These are phyloP conservation scores for Diospyros kaki DNA, from an alignment of 148 eudicot species.

Conservation along the genomic window DNA sequence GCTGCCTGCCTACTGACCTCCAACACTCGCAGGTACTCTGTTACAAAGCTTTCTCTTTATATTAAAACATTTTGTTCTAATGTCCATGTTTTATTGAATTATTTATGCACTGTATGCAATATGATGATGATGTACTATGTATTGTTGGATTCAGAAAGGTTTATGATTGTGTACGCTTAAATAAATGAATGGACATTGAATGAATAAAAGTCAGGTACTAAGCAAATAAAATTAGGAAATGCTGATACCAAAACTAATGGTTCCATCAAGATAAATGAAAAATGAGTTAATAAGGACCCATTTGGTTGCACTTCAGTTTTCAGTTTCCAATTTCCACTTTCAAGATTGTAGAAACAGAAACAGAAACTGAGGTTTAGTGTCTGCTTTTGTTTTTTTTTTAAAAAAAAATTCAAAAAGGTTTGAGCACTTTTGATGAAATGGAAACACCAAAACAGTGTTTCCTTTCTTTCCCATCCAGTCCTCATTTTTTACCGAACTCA, in stretches of 20 bases:
- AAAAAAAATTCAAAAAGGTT: no score
- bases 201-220: no score
- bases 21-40: not conserved
- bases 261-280: not conserved
- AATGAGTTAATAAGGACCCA: no score
- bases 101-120: not conserved
- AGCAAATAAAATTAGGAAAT: not conserved
- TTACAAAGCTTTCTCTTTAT: not conserved
- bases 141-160: not conserved
- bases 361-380: no score
- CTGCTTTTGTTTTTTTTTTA: no score
- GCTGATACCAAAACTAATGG: not conserved
- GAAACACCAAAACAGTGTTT: no score
- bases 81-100: not conserved
- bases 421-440: no score
- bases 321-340: no score
- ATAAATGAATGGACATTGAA: not conserved
- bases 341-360: no score
- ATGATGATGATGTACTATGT: not conserved
- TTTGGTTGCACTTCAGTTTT: no score
- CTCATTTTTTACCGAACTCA: no score
- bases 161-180: not conserved
- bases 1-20: not conserved
- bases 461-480: no score
- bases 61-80: not conserved